Percentiles rank a stretch among this genome's conserved stretches.
Conservation (phyloP, 148 eudicot genomes). For the Chenopodium suecicum region DNA sequence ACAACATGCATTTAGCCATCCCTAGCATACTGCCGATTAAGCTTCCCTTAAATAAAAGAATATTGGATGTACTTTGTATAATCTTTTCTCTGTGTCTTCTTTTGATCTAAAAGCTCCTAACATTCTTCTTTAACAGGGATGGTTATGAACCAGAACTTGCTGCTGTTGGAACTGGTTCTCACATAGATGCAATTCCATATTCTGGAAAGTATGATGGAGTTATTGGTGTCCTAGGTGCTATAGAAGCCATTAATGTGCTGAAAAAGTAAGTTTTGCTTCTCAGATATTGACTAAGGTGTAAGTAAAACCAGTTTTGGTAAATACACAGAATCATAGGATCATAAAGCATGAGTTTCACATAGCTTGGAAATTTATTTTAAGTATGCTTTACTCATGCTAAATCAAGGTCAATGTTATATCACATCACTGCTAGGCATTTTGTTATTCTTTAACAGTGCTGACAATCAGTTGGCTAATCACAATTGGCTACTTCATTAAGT, state of each 20-base stretch:
- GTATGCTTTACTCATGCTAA: neutral
- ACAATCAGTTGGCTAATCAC: neutral
- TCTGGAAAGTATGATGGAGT: constrained; percentile 98
- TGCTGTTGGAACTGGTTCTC: constrained; percentile 91
- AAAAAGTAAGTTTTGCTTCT: constrained; percentile 44
- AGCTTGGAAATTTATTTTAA: neutral
- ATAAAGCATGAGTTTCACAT: neutral
- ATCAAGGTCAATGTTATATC: neutral
- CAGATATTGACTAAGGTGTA: neutral
- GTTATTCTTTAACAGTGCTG: neutral
- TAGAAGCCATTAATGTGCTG: constrained; percentile 85
- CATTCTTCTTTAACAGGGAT: constrained; percentile 46
- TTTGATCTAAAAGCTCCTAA: neutral
- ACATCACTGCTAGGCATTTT: neutral
- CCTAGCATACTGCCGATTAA: too few relatives aligned
- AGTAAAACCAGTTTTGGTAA: neutral
- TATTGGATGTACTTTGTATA: neutral
- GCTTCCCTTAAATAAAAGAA: neutral
- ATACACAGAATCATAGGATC: neutral
- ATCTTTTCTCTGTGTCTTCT: neutral
- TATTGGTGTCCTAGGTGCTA: constrained; percentile 95
- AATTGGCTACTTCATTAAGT: neutral
- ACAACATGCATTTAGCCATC: neutral
- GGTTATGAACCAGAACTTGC: constrained; percentile 70
- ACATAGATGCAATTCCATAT: constrained; percentile 93